Percentiles rank a stretch among this genome's conserved stretches.
Evolutionary conservation across 768 basidiomycete species (phyloP).

Genomic region (Tricholoma saponaceum): DNA sequence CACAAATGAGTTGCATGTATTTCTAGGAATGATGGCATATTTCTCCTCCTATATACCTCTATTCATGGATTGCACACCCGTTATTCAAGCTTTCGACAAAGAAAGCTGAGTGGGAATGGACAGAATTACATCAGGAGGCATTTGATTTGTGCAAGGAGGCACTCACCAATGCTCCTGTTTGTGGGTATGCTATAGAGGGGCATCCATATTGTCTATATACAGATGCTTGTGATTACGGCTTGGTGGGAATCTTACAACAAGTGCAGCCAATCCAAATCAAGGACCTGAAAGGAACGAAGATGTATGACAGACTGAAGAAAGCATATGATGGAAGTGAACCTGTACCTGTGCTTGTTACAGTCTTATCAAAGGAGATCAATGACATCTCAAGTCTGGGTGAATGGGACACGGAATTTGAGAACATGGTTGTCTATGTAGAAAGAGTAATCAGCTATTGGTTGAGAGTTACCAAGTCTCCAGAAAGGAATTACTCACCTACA

Average conservation of each 20-base stretch:
- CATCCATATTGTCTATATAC: slow-evolving; percentile 31
- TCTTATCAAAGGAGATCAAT: slow-evolving; percentile 12
- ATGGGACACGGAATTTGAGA: slow-evolving; percentile 23
- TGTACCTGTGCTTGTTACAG: slow-evolving; percentile 19
- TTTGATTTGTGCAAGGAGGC: slow-evolving; percentile 26
- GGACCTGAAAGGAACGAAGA: slow-evolving; percentile 24
- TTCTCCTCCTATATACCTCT: slow-evolving; percentile 32
- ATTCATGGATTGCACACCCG: slow-evolving; percentile 30
- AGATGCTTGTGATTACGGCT: slow-evolving; percentile 26
- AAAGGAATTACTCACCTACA: slow-evolving; percentile 33
- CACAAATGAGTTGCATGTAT: slow-evolving; percentile 23
- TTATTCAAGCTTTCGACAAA: slow-evolving; percentile 30
- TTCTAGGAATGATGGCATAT: slow-evolving; percentile 35
- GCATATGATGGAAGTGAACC: slow-evolving; percentile 15
- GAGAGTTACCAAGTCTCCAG: slow-evolving; percentile 27
- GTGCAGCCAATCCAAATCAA: slow-evolving; percentile 24
- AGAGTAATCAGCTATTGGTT: slow-evolving; percentile 26
- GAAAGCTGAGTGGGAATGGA: slow-evolving; percentile 21
- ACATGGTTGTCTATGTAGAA: slow-evolving; percentile 28
- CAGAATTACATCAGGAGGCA: slow-evolving; percentile 17
- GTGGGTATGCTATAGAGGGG: slow-evolving; percentile 23
- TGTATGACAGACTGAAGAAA: slow-evolving; percentile 19
- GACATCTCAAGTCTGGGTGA: slow-evolving; percentile 16
- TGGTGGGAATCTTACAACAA: slow-evolving; percentile 28
- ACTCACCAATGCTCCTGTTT: slow-evolving; percentile 27